Evolutionary conservation across 495 filamentous ascomycete genomes (phyloP), one percentile per base, ranked within the genome.

Genomic region (Haplographium delicatum): DNA sequence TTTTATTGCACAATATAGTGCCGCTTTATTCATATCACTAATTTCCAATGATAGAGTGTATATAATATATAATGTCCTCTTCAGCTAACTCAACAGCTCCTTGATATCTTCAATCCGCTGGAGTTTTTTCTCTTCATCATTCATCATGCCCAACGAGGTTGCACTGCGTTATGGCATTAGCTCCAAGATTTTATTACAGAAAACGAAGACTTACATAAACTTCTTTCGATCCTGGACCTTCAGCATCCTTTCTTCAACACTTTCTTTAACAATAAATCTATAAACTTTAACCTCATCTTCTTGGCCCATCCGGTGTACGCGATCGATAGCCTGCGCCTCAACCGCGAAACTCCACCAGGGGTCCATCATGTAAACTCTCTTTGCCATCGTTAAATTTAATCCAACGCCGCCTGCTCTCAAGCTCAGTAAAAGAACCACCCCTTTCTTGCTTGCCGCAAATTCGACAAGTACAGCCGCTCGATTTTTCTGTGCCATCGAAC

Each of bases 291-390:
- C 93, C 62, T 91, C 88, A 25, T 83, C 78, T 25, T 83, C 78
- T 63, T 99, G 94, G 0, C 94, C 94, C 91, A 99, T 96, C 7
- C 94, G 81, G 68, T 99, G 94, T n/a, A 99, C 90, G 3, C 94
- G 85, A 70, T 99, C 94, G 56, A 99, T 96, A 20, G 94, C 94
- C 65, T 99, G 94, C 8, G 90, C 89, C 66, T 99, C 94, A 20
- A 97, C 82, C 3, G 94, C 91, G 64, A 88, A 96, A 55, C 88
- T 93, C 94, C 94, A 99, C 94, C 94, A 99, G 0, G 94, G 91
- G 67, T 99, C 94, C 91, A 96, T 96, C 85, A 99, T 89, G 64
- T 84, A 96, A 9, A 97, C 94, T 45, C 86, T 72, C 56, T 82
- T 87, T 13, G 93, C 93, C 45, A 79, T 79, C 3, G 91, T 96